Conservation (phyloP, 1,284 basidiomycete species). For the Athelia psychrophila region DNA sequence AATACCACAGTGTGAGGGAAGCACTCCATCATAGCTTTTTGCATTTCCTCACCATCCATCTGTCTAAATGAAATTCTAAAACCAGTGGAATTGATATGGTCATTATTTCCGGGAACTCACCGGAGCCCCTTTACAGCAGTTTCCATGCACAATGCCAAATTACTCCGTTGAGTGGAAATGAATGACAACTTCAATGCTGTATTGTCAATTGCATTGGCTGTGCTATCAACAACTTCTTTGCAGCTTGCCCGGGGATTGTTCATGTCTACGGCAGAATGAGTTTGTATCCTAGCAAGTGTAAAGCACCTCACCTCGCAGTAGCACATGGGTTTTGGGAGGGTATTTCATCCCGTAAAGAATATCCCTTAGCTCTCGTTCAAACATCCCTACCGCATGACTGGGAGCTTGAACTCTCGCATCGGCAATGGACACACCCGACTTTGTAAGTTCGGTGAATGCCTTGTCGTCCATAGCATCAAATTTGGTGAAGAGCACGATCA, state of each 20-base stretch:
- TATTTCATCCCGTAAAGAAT: neutral
- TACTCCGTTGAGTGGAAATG: neutral
- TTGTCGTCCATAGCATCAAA: neutral
- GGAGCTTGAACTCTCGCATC: neutral
- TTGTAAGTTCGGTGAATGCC: neutral
- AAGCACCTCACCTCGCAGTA: neutral
- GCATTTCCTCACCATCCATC: neutral
- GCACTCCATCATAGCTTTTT: neutral
- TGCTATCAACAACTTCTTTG: neutral
- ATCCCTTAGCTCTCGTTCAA: neutral
- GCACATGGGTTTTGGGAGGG: neutral
- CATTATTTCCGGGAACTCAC: neutral
- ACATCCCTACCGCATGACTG: neutral
- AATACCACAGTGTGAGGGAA: conserved; percentile 11
- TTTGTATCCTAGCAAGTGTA: neutral
- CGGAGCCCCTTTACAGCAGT: neutral
- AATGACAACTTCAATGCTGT: neutral
- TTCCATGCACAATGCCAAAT: neutral
- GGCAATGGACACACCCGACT: neutral
- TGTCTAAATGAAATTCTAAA: neutral
- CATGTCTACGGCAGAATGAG: neutral
- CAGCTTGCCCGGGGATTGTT: neutral
- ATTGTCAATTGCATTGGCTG: neutral
- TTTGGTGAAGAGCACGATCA: neutral
- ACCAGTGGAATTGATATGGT: neutral